Base-by-base conservation (phyloP, 73 alveolate genomes). In the Paramecium bursaria region DNA sequence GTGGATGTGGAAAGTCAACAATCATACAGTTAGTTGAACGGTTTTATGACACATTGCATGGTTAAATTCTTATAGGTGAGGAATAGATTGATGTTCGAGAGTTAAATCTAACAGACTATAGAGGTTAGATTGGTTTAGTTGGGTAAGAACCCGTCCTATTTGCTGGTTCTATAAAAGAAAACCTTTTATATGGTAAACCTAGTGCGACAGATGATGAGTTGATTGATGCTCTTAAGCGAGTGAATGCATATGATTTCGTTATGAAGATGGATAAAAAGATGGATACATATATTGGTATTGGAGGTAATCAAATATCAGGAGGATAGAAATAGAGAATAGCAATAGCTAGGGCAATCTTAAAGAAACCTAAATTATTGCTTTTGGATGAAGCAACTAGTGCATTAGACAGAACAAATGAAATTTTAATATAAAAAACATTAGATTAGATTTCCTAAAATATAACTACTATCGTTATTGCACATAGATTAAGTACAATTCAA, bases 301-400 rank as follows among this genome's bases (percentile, higher is more conserved):
- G 93, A 74, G 97, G 96, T 21, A 74, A 85, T 29, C 79, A 94
- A 35, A 61, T 94, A 48, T 87, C 95, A n/a, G 96, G 96, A 2
- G 98, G 98, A 7, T 85, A 94, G 75, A 94, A 94, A 57, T 90
- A 94, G 79, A 86, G 97, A 87, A 88, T 94, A 13, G 97, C 97
- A 14, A 90, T 94, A 6, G 97, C 97, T 3, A 73, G 98, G 25
- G 97, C 98, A 0, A 55, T 95, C 15, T 86, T 95, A 3, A 88
- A 86, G 39, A 86, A 91, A 44, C 90, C 97, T 50, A 90, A 88
- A 87, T 79, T 92, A 5, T 54, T 95, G 61, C 86, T 92, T 11
- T 75, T 95, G 44, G 98, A 95, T 89, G 98, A 94, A 86, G 98
- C 98, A 1, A 94, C 98, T 9, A 75, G 94, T 50, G 97, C 97